These are phyloP conservation scores for Agaricus sinodeliciosus DNA, from an alignment of 768 basidiomycete species.

Conservation along the genomic window DNA sequence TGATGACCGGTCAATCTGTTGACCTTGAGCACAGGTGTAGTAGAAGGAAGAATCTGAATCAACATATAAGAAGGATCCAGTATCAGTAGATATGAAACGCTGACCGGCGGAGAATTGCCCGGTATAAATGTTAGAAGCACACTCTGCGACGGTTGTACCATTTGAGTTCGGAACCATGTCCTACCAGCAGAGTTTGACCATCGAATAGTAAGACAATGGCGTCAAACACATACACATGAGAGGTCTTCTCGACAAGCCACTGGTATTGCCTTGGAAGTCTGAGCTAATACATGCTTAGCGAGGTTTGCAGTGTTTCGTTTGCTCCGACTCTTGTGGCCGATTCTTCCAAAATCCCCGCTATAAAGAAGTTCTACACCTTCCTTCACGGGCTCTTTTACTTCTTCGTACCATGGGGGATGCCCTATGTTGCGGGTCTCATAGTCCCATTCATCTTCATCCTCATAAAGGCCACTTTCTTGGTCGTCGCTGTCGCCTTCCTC, in stretches of 20 bases:
- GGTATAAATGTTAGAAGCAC: constrained; percentile 71
- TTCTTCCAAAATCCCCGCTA: constrained; percentile 75
- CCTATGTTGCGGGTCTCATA: not conserved
- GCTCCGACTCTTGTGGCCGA: constrained; percentile 42
- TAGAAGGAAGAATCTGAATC: constrained; percentile 78
- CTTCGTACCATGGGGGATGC: constrained; percentile 21
- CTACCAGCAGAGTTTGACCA: constrained; percentile 27
- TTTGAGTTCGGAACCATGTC: constrained; percentile 70
- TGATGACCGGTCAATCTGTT: not conserved
- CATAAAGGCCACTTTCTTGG: constrained; percentile 23
- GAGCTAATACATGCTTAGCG: constrained; percentile 40
- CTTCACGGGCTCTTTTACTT: constrained; percentile 51
- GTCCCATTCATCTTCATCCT: constrained; percentile 26
- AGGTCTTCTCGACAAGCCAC: constrained; percentile 6
- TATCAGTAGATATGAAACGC: not conserved
- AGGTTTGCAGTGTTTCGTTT: constrained; percentile 31
- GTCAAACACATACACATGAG: constrained; percentile 1
- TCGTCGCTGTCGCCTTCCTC: constrained; percentile 30
- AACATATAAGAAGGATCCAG: constrained; percentile 4
- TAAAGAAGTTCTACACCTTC: constrained; percentile 60
- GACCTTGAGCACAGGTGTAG: constrained; percentile 87
- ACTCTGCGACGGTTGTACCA: constrained; percentile 74
- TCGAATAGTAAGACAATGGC: not conserved
- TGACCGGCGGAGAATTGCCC: constrained; percentile 78
- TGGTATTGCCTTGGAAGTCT: constrained; percentile 28